These are phyloP conservation scores for Penicillium psychrosexuale DNA, from an alignment of 2,329 filamentous ascomycete species.

Conservation along the genomic window DNA sequence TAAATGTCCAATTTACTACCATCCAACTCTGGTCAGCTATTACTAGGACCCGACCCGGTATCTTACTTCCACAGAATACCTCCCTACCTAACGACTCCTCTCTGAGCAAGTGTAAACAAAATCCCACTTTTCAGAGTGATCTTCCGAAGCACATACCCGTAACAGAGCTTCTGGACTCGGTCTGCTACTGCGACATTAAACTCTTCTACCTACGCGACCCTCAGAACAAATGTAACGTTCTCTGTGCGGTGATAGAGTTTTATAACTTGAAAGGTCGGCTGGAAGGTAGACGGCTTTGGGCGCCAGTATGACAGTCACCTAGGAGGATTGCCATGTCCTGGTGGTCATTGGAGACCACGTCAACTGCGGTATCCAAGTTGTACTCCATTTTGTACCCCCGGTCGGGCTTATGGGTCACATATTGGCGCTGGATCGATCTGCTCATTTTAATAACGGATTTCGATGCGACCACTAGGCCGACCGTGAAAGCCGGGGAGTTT, in stretches of 20 bases:
- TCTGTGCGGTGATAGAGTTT: conserved; percentile 29
- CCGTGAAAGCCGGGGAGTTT: too few relatives aligned
- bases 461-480: too few relatives aligned
- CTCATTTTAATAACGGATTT: too few relatives aligned
- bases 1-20: conserved; percentile 22
- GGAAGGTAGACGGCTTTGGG: conserved; percentile 12
- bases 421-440: too few relatives aligned
- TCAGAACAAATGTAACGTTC: conserved; percentile 23
- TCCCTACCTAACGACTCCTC: conserved; percentile 10
- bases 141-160: conserved; percentile 21
- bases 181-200: conserved; percentile 27
- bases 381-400: too few relatives aligned
- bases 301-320: too few relatives aligned
- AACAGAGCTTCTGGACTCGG: conserved; percentile 20
- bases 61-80: conserved; percentile 23
- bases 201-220: conserved; percentile 23
- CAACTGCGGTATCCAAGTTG: too few relatives aligned
- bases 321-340: too few relatives aligned
- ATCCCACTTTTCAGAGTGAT: conserved; percentile 19
- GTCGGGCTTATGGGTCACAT: too few relatives aligned
- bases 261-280: conserved; percentile 25
- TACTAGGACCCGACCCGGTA: conserved; percentile 20
- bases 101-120: conserved; percentile 16
- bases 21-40: conserved; percentile 26
- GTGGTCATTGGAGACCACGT: too few relatives aligned